A percentile compares a stretch with the other conserved stretches of the same genome.
These are phyloP conservation scores for Dendrobium huoshanense DNA, from an alignment of 106 monocot species.

Conservation along the genomic window DNA sequence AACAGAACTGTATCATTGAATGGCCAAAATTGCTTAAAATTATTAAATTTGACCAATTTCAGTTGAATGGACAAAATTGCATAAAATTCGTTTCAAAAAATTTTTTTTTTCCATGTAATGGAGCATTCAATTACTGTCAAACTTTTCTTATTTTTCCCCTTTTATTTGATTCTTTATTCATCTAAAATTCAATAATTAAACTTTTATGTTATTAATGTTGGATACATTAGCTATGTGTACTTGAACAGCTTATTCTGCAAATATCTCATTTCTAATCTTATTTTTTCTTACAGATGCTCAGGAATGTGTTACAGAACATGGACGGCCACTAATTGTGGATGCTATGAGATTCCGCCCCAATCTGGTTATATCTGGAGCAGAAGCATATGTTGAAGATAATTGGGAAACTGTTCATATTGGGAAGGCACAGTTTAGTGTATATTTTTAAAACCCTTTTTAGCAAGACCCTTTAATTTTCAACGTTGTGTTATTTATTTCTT, in stretches of 20 bases:
- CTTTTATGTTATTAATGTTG: neutral
- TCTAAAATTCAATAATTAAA: neutral
- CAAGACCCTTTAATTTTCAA: too few species aligned
- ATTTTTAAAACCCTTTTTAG: neutral
- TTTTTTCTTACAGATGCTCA: conserved; percentile 12
- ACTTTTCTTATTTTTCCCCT: neutral
- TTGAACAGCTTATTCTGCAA: neutral
- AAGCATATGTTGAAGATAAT: conserved; percentile 83
- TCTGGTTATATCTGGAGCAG: conserved; percentile 75
- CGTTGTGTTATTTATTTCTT: too few species aligned
- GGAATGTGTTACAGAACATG: conserved; percentile 4
- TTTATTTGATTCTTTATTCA: neutral
- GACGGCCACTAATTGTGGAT: conserved; percentile 28
- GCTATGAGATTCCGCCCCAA: conserved; percentile 83
- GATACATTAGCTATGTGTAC: neutral
- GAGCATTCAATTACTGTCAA: neutral
- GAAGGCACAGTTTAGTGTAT: conserved; percentile 63
- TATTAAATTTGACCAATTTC: neutral
- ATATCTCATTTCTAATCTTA: neutral
- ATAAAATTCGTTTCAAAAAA: neutral
- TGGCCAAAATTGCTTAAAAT: neutral
- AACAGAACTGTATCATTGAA: neutral
- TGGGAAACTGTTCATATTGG: conserved; percentile 72
- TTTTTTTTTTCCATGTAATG: neutral
- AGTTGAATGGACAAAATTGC: neutral